Evolutionary conservation across 1,139 yeast species (phyloP), one percentile per base, ranked within the genome.

Genomic region (Pichiaceae sp.): DNA sequence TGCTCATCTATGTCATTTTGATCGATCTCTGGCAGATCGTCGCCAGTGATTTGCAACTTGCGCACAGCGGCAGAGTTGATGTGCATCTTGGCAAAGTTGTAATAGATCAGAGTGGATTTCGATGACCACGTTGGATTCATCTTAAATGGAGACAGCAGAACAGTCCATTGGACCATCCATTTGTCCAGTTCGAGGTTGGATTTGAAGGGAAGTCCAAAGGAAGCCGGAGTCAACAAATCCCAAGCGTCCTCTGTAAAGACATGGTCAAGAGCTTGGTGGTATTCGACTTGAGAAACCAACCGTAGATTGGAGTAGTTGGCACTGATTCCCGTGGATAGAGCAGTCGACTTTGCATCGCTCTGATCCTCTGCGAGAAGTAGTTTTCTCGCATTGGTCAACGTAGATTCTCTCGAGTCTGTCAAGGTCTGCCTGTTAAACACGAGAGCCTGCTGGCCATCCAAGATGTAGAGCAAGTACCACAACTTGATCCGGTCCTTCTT

Each of bases 151-250:
- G 83, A 74, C 15, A 79, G 57, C 24, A 78, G 56, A 8, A 80
- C 84, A 0, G 87, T 77, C 87, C 87, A 79, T 12, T 81, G 78
- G 7, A 79, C 85, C 86, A 79, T 79, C 87, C 87, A 79, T 53
- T 73, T 77, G 48, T 79, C 86, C 32, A 79, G 58, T 41, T 78
- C 84, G 42, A 79, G 59, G 53, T 79, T 79, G 16, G 78, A 70
- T 46, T 72, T 74, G 44, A 82, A 78, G 0, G 86, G 86, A 7
- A 79, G 66, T 0, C 86, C 87, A 49, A 78, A 72, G 0, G 74
- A 60, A 1, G 77, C 61, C 0, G 86, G 86, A 0, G 72, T 63
- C 32, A 79, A 53, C 21, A 78, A 54, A 34, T 71, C 78, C 82
- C 81, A 76, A 0, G 80, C 82, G 40, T 72, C 66, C 2, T 79